These are phyloP conservation scores for Chrysoporthe austroafricana DNA, from an alignment of 2,329 filamentous ascomycete genomes.

Conservation along the genomic window DNA sequence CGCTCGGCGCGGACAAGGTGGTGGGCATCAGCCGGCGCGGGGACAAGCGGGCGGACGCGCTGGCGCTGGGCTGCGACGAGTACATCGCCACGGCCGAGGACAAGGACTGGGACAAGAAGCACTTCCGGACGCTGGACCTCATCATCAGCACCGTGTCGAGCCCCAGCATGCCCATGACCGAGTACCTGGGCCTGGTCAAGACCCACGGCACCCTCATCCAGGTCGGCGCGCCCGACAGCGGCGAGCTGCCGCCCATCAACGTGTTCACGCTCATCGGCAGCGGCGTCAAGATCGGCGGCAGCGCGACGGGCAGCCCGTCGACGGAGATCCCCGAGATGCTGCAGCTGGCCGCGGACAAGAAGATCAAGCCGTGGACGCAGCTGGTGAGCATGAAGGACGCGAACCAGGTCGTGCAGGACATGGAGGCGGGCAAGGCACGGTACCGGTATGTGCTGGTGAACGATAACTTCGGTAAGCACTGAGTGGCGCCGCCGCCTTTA, in stretches of 20 bases:
- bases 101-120: slow-evolving; percentile 55
- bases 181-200: slow-evolving; percentile 65
- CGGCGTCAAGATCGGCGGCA: slow-evolving; percentile 52
- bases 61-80: slow-evolving; percentile 60
- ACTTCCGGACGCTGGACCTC: slow-evolving; percentile 55
- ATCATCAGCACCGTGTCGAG: slow-evolving; percentile 60
- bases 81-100: slow-evolving; percentile 48
- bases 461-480: slow-evolving; percentile 39
- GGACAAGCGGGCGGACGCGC: slow-evolving; percentile 56
- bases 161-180: slow-evolving; percentile 58
- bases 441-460: slow-evolving; percentile 53
- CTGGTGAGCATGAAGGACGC: slow-evolving; percentile 57
- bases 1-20: slow-evolving; percentile 63
- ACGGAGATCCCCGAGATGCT: slow-evolving; percentile 63
- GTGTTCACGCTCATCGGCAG: slow-evolving; percentile 62
- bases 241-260: slow-evolving; percentile 46
- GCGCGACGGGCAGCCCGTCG: slow-evolving; percentile 47
- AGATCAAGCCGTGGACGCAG: slow-evolving; percentile 59
- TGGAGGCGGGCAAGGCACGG: slow-evolving; percentile 57
- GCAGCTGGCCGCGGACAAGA: slow-evolving; percentile 58
- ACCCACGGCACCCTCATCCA: slow-evolving; percentile 66
- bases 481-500: not conserved
- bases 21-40: slow-evolving; percentile 59
- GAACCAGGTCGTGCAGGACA: slow-evolving; percentile 58
- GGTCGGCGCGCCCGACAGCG: slow-evolving; percentile 64